These are phyloP conservation scores for Mortierella antarctica DNA, from an alignment of 192 early-diverging fungal species.

Conservation along the genomic window DNA sequence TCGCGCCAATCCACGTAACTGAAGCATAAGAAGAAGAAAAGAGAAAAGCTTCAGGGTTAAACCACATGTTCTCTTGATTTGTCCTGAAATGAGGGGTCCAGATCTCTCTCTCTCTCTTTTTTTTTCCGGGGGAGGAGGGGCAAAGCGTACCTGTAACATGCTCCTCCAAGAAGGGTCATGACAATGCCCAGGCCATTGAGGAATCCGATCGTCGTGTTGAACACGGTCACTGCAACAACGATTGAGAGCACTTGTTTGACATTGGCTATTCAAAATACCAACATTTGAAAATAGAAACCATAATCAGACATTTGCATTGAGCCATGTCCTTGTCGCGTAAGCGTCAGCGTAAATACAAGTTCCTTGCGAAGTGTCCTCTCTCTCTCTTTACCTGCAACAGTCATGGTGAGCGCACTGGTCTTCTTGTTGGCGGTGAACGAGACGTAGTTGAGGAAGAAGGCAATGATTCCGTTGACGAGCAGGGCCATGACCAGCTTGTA, in stretches of 20 bases:
- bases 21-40: background rate
- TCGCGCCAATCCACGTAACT: slow-evolving; percentile 42
- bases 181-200: slow-evolving; percentile 69
- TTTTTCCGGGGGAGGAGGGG: background rate
- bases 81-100: background rate
- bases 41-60: background rate
- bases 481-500: slow-evolving; percentile 63
- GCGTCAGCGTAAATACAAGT: background rate
- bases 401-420: slow-evolving; percentile 86
- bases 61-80: no score
- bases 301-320: no score
- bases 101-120: no score
- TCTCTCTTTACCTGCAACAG: slow-evolving; percentile 64
- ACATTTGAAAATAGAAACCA: no score
- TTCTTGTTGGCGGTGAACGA: slow-evolving; percentile 90
- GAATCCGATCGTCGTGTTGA: slow-evolving; percentile 65
- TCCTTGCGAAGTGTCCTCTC: background rate
- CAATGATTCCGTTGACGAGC: slow-evolving; percentile 80
- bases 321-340: no score
- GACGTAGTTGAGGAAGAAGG: slow-evolving; percentile 89
- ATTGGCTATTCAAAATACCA: slow-evolving; percentile 57
- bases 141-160: slow-evolving; percentile 62
- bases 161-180: slow-evolving; percentile 69
- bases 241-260: slow-evolving; percentile 83
- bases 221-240: slow-evolving; percentile 68